Conservation (phyloP, 192 early-diverging fungal species). For the Umbelopsis ramanniana region DNA sequence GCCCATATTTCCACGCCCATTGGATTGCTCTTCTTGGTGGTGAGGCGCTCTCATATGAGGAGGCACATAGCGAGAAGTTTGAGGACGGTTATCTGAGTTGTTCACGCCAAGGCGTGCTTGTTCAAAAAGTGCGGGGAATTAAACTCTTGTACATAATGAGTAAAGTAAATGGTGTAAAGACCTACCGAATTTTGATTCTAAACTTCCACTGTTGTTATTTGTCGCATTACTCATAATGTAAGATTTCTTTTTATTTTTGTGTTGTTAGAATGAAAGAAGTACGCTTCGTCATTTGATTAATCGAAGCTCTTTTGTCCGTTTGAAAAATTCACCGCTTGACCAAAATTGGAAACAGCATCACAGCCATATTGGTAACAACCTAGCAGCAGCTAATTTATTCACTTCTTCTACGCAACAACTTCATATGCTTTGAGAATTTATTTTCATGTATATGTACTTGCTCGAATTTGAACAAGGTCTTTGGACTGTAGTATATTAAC, state of each 20-base stretch:
- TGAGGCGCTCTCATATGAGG: constrained; percentile 58
- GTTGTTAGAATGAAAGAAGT: neutral
- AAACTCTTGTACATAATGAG: neutral
- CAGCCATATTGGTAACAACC: neutral
- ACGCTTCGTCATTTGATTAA: neutral
- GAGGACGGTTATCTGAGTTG: constrained; percentile 45
- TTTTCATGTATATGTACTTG: too few relatives aligned
- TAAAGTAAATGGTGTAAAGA: neutral
- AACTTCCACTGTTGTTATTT: constrained; percentile 56
- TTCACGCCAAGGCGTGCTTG: constrained; percentile 71
- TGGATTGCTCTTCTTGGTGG: constrained; percentile 16
- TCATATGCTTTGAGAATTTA: too few relatives aligned
- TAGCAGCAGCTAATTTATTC: too few relatives aligned
- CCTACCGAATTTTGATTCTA: constrained; percentile 74
- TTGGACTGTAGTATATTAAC: too few relatives aligned
- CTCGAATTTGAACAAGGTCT: too few relatives aligned
- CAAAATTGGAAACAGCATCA: neutral
- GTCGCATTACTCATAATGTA: constrained; percentile 47
- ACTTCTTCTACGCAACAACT: too few relatives aligned
- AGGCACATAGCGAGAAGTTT: constrained; percentile 61
- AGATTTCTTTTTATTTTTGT: neutral
- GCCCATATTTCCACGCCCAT: constrained; percentile 3
- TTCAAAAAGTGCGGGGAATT: constrained; percentile 27
- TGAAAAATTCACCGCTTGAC: constrained; percentile 20
- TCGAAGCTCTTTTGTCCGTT: neutral